These are phyloP conservation scores for Quillaja saponaria DNA, from an alignment of 306 rosid genomes.

Conservation along the genomic window DNA sequence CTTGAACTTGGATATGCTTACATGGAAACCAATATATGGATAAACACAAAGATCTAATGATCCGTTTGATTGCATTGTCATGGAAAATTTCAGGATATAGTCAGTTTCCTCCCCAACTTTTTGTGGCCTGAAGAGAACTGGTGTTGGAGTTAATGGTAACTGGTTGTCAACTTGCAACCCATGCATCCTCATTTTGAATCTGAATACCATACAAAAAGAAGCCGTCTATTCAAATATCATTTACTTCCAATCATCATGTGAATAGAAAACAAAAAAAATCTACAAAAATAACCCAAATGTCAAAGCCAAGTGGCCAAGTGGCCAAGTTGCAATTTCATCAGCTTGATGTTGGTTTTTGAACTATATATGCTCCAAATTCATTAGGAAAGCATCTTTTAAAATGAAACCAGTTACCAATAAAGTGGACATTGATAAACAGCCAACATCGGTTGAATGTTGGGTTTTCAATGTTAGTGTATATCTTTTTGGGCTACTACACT, in stretches of 20 bases:
- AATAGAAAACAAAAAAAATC: neutral
- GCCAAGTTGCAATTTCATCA: neutral
- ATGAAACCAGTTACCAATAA: conserved; percentile 21
- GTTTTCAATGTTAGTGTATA: too few species aligned
- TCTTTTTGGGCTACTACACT: too few species aligned
- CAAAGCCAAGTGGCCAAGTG: conserved; percentile 15
- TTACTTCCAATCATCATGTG: conserved; percentile 11
- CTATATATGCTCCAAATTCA: conserved; percentile 8
- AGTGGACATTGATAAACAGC: conserved; percentile 9
- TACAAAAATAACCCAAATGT: conserved; percentile 24
- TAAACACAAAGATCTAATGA: conserved; percentile 83
- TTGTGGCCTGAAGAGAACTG: conserved; percentile 95
- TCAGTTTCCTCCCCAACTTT: conserved; percentile 70
- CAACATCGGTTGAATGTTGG: too few species aligned
- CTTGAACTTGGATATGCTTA: conserved; percentile 43
- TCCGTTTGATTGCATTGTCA: conserved; percentile 87
- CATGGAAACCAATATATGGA: conserved; percentile 90
- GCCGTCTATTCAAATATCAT: conserved; percentile 30
- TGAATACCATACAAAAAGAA: conserved; percentile 32
- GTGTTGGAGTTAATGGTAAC: conserved; percentile 91
- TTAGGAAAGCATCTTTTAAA: conserved; percentile 20
- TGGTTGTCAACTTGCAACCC: conserved; percentile 94
- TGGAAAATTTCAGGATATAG: conserved; percentile 79
- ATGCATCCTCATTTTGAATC: conserved; percentile 84
- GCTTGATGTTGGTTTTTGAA: conserved; percentile 18